These are phyloP conservation scores for Acanthamoeba culbertsoni DNA, from an alignment of 208 protist species.

Conservation along the genomic window DNA sequence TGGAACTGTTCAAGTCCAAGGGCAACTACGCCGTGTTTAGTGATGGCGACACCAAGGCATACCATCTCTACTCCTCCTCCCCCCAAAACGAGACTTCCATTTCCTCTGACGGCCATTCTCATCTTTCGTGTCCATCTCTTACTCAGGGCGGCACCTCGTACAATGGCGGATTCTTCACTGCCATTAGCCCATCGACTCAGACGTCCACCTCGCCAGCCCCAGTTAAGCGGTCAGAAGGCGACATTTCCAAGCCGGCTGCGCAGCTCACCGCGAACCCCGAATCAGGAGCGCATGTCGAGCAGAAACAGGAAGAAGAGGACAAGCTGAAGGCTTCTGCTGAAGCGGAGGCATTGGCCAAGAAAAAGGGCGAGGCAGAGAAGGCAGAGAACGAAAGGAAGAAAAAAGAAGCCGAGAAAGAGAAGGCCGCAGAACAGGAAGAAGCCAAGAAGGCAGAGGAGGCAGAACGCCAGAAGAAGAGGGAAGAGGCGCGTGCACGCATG, in stretches of 20 bases:
- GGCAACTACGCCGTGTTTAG: background rate
- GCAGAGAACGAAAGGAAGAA: background rate
- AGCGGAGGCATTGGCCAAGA: background rate
- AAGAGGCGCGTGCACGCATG: background rate
- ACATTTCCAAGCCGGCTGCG: background rate
- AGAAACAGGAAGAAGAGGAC: background rate
- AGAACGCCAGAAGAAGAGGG: background rate
- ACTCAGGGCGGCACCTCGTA: too few relatives aligned
- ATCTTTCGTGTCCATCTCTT: too few relatives aligned
- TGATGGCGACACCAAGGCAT: background rate
- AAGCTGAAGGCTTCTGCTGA: background rate
- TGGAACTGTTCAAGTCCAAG: background rate
- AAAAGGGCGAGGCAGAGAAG: background rate
- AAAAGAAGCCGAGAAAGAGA: background rate
- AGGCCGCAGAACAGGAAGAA: background rate
- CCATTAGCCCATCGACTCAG: too few relatives aligned
- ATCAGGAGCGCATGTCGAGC: background rate
- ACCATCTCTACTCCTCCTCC: background rate
- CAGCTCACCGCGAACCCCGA: background rate
- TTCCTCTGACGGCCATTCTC: too few relatives aligned
- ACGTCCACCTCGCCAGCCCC: too few relatives aligned
- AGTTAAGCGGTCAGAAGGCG: too few relatives aligned
- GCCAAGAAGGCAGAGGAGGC: background rate
- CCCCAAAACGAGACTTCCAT: too few relatives aligned
- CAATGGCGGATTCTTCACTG: too few relatives aligned